Percentiles rank a stretch among this genome's conserved stretches.
phyloP scores from a whole-genome alignment of 176 grass and related monocot genomes.

The Typha latifolia region DNA sequence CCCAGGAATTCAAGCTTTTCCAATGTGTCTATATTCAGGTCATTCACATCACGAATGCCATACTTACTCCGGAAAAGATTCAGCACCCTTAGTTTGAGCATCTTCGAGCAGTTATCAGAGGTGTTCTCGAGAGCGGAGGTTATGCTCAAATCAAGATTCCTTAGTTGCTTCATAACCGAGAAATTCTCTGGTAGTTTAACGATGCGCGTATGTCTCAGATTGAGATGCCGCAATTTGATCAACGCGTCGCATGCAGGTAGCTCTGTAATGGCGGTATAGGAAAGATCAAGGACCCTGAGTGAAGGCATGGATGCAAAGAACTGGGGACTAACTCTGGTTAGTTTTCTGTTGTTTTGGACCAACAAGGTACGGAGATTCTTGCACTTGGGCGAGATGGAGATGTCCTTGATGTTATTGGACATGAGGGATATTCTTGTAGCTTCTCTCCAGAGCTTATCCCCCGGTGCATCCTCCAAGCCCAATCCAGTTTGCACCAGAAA shows the following conservation, averaged over 20 bases:
- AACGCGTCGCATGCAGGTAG: slow-evolving; percentile 43
- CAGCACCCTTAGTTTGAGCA: slow-evolving; percentile 44
- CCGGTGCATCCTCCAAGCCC: slow-evolving; percentile 38
- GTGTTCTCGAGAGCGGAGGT: slow-evolving; percentile 47
- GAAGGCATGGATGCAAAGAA: slow-evolving; percentile 49
- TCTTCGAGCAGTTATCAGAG: slow-evolving; percentile 61
- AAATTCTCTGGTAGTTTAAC: slow-evolving; percentile 38
- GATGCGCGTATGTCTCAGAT: slow-evolving; percentile 57
- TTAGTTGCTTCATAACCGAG: slow-evolving; percentile 50
- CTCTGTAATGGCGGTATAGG: slow-evolving; percentile 45
- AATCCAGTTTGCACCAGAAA: slow-evolving; percentile 48
- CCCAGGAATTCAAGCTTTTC: slow-evolving; percentile 33
- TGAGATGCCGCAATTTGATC: slow-evolving; percentile 40
- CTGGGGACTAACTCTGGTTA: slow-evolving; percentile 28
- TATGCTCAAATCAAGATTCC: slow-evolving; percentile 58
- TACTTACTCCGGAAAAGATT: slow-evolving; percentile 67
- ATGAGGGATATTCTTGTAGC: slow-evolving; percentile 59
- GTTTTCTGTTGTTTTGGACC: slow-evolving; percentile 59
- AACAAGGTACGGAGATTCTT: slow-evolving; percentile 40
- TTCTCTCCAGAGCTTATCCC: slow-evolving; percentile 21
- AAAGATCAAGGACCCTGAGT: slow-evolving; percentile 79
- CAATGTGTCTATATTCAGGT: slow-evolving; percentile 64
- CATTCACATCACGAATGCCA: slow-evolving; percentile 37
- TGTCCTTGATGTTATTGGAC: slow-evolving; percentile 54
- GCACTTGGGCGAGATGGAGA: slow-evolving; percentile 44